Evolutionary conservation across 148 eudicot genomes (phyloP), one percentile per base, ranked within the genome.

Genomic region (Spergularia bocconei): DNA sequence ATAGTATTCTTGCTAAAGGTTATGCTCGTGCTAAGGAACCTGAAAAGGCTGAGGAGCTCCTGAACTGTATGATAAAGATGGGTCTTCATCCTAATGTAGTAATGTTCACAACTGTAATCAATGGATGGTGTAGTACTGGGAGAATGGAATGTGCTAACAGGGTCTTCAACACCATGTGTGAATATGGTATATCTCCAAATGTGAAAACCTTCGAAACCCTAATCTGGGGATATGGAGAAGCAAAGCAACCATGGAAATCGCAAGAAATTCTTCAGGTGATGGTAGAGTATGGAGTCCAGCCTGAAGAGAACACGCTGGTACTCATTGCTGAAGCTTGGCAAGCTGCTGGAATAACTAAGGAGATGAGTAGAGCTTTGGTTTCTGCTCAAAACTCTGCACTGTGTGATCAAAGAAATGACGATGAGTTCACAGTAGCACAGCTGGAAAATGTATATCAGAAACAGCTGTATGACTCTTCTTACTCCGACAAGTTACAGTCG

Each of bases 1-100:
- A 83, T 73, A 83, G 93, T 80, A 92, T 92, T 72, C 91, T 92
- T 17, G 96, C 97, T 15, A 92, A 90, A 80, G 95, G 97, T 29
- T 88, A 92, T 47, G 81, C 84, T 5, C 87, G 87, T 51, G 88
- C 88, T 25, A 70, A 69, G 47, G 80, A 90, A 59, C 96, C 96
- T 0, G 90, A 88, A 54, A 87, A 88, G 29, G 97, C 97, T 4
- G 93, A 92, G 71, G 85, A 87, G 60, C 82, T 92, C 65, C 79
- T 90, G 7, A 78, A 66, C 63, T 70, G 77, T 59, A 88, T 92
- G 92, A 77, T 78, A 9, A 79, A 83, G 17, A 77, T 80, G 0
- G 83, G 85, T 70, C 71, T 84, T 56, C 71, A 11, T 53, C 97
- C 97, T 29, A 90, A 90, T 74, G 86, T 87, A 38, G 92, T 92